Conservation (phyloP, 352 stramenopile species). For the Pythium coloratum region DNA sequence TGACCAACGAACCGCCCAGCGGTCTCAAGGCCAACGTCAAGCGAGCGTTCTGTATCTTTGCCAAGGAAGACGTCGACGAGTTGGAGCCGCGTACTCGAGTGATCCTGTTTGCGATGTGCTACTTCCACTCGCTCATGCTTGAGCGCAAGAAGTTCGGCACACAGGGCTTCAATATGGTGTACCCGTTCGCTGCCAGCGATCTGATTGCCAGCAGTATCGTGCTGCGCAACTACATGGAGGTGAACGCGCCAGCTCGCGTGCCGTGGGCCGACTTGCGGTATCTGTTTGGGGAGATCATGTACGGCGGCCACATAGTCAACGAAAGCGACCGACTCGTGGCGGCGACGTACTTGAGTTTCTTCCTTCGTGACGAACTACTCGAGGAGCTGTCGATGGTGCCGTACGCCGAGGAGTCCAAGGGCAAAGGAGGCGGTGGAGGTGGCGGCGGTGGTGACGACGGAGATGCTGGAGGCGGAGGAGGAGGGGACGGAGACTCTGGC, state of each 20-base stretch:
- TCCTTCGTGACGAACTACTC: conserved; percentile 85
- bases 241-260: conserved; percentile 79
- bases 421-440: conserved; percentile 24
- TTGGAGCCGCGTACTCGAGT: conserved; percentile 80
- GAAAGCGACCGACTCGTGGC: conserved; percentile 79
- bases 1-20: conserved; percentile 87
- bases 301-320: conserved; percentile 88
- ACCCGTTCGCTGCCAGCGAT: conserved; percentile 89
- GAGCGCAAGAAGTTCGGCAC: conserved; percentile 91
- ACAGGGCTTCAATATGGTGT: conserved; percentile 91
- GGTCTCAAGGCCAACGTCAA: conserved; percentile 90
- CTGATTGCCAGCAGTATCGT: conserved; percentile 82
- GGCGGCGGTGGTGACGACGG: conserved; percentile 28
- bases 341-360: conserved; percentile 86
- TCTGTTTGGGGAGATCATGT: conserved; percentile 90
- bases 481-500: conserved; percentile 13
- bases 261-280: conserved; percentile 91
- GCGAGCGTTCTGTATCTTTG: conserved; percentile 78
- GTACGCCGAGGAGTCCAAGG: conserved; percentile 62
- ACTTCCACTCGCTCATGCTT: conserved; percentile 93
- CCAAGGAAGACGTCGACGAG: conserved; percentile 76
- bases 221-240: conserved; percentile 91
- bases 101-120: conserved; percentile 91
- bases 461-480: conserved; percentile 16
- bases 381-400: conserved; percentile 90